phyloP scores from a whole-genome alignment of 345 rosid genomes.

The Raphanus raphanistrum region DNA sequence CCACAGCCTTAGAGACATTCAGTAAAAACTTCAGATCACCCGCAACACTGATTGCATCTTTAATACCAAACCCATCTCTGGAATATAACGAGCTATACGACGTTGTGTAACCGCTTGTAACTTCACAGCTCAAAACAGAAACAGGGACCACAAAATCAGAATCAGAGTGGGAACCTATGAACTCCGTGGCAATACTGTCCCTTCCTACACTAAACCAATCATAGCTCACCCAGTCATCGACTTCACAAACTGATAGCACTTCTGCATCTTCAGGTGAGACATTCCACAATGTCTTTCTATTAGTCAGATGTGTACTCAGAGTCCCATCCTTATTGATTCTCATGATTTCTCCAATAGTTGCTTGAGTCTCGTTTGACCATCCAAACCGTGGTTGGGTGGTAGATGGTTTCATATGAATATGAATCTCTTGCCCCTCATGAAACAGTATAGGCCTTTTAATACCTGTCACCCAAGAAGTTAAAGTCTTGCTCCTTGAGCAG shows the following conservation, averaged over 20 bases:
- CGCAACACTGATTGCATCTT: conserved; percentile 68
- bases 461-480: conserved; percentile 85
- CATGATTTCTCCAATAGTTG: conserved; percentile 78
- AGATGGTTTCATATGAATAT: conserved; percentile 66
- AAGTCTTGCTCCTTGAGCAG: conserved; percentile 89
- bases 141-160: conserved; percentile 42
- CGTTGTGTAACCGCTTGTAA: conserved; percentile 45
- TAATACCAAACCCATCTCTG: conserved; percentile 65
- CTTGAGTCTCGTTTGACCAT: conserved; percentile 95
- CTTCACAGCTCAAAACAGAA: conserved; percentile 81
- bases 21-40: conserved; percentile 72
- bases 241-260: conserved; percentile 92
- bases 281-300: conserved; percentile 75
- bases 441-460: conserved; percentile 85
- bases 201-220: conserved; percentile 27
- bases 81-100: conserved; percentile 51
- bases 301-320: conserved; percentile 79
- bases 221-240: conserved; percentile 41
- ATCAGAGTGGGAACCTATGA: no score
- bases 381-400: conserved; percentile 89
- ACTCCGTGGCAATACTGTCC: conserved; percentile 54
- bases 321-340: conserved; percentile 96
- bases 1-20: conserved; percentile 65
- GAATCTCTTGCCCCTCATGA: conserved; percentile 88
- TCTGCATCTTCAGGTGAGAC: conserved; percentile 98